Evolutionary conservation across 78 protist species (phyloP).

Genomic region (Protostelium mycophagum): DNA sequence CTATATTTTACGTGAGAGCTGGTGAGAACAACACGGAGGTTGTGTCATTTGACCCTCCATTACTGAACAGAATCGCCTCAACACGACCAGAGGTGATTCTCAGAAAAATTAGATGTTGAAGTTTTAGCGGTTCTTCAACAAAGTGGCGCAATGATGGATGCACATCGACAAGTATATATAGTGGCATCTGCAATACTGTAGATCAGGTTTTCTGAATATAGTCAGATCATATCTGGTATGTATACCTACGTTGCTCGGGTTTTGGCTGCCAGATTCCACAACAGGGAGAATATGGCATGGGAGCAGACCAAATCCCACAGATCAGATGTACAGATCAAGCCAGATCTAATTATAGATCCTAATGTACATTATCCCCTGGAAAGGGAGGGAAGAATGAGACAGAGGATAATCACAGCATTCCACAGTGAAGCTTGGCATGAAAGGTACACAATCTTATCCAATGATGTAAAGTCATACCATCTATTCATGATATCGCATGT

Average conservation of each 20-base stretch:
- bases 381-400: not conserved
- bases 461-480: too few species aligned
- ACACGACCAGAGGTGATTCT: not conserved
- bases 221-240: not conserved
- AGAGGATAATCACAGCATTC: too few species aligned
- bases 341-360: not conserved
- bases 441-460: too few species aligned
- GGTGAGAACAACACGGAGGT: not conserved
- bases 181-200: too few species aligned
- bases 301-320: not conserved
- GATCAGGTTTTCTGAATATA: too few species aligned
- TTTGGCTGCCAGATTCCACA: not conserved
- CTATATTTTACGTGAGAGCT: not conserved
- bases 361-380: not conserved
- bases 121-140: too few species aligned
- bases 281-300: not conserved
- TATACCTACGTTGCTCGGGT: not conserved
- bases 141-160: too few species aligned
- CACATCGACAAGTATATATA: too few species aligned
- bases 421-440: too few species aligned
- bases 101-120: not conserved
- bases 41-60: not conserved
- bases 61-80: not conserved
- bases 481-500: not conserved
- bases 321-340: not conserved